These are phyloP conservation scores for Collybia sp. DNA, from an alignment of 768 basidiomycete genomes.

Conservation along the genomic window DNA sequence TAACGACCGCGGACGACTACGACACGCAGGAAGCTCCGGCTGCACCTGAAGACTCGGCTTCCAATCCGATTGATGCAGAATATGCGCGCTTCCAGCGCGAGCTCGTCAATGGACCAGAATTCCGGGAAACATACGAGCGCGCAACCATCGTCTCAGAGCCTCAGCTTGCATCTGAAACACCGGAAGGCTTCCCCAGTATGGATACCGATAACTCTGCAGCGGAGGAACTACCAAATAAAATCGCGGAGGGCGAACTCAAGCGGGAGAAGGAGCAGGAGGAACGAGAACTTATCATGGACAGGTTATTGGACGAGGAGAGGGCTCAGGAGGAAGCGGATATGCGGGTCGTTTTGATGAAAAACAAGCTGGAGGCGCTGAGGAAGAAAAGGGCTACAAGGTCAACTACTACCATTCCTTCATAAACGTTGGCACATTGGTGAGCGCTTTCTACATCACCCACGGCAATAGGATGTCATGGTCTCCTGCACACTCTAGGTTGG, in stretches of 20 bases:
- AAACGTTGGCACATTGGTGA: no score
- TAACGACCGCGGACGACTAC: slow-evolving; percentile 27
- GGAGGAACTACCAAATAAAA: slow-evolving; percentile 26
- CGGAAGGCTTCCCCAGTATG: slow-evolving; percentile 43
- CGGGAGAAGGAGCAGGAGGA: slow-evolving; percentile 63
- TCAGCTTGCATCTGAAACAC: slow-evolving; percentile 40
- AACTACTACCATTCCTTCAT: no score
- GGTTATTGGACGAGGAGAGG: slow-evolving; percentile 78
- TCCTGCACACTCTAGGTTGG: no score
- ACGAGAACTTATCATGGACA: slow-evolving; percentile 80
- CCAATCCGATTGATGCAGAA: slow-evolving; percentile 64
- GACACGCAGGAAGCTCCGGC: slow-evolving; percentile 20
- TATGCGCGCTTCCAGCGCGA: slow-evolving; percentile 70
- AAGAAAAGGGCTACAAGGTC: slow-evolving; percentile 29
- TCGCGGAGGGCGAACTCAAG: slow-evolving; percentile 39
- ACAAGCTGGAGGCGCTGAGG: slow-evolving; percentile 53
- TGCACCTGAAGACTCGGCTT: slow-evolving; percentile 12
- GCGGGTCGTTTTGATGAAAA: slow-evolving; percentile 63
- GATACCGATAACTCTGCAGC: slow-evolving; percentile 18
- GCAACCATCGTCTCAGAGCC: slow-evolving; percentile 75
- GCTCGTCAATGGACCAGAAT: slow-evolving; percentile 43
- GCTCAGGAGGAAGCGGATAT: slow-evolving; percentile 87
- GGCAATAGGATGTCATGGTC: no score
- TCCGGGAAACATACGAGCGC: slow-evolving; percentile 51
- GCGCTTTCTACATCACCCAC: no score